Base-by-base conservation (phyloP, 305 asterid species). In the Ilex paraguariensis region DNA sequence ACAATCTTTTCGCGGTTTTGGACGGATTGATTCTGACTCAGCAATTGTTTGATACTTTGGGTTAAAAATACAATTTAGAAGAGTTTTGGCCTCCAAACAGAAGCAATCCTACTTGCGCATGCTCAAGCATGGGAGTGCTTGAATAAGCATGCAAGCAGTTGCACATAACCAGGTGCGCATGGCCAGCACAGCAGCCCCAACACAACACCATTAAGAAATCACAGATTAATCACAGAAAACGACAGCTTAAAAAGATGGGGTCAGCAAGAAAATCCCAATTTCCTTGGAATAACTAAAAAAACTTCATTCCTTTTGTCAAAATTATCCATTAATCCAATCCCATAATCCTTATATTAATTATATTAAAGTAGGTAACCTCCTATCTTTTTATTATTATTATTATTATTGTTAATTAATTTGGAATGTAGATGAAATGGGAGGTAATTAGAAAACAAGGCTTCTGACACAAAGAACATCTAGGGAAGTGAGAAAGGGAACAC, bases 401-500 rank as follows among this genome's bases (percentile, higher is more conserved):
- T 21, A 21, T 21, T 21, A 46, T 42, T 48, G 30, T 44, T 59
- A 45, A 51, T 11, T 53, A 61, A 63, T 51, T 45, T 49, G 67
- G 65, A 59, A 68, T 61, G 30, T 36, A 46, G 28, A 61, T 62
- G n/a, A 52, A 54, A 57, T n/a, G 56, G 60, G 59, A 42, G 32
- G 21, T 11, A 31, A 10, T 28, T 3, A 15, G 39, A 46, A 17
- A 32, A 52, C 13, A 45, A 57, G 70, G 58, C 56, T 57, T 79
- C 70, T 84, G 91, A 77, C 87, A 81, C 58, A 70, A 71, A 69
- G 91, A 81, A 80, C 91, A 81, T 84, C 75, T 91, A 65, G 95
- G 96, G 90, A 84, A 91, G 85, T 66, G 96, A 59, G 87, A 91
- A 86, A 88, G 91, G 68, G 84, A 67, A 73, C 82, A 82, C 72